These are phyloP conservation scores for Diaporthe amygdali DNA, from an alignment of 2,329 filamentous ascomycete species.

Conservation along the genomic window DNA sequence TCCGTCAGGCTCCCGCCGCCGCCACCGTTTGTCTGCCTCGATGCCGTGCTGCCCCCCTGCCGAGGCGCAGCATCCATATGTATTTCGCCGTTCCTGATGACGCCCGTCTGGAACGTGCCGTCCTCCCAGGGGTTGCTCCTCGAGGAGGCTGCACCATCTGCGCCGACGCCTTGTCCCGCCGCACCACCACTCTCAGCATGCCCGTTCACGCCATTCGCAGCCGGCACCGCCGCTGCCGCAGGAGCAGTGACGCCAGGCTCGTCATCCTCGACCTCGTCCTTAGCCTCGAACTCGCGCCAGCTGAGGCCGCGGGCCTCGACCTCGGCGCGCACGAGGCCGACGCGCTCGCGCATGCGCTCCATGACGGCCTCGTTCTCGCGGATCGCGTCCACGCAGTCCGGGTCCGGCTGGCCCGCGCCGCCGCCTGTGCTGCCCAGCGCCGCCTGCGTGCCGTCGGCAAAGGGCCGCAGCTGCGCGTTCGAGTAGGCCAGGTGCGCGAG, in stretches of 20 bases:
- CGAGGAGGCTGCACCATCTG: slow-evolving; percentile 28
- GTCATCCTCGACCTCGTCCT: slow-evolving; percentile 46
- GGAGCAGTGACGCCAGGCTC: slow-evolving; percentile 20
- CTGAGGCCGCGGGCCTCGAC: slow-evolving; percentile 62
- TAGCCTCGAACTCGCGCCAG: slow-evolving; percentile 61
- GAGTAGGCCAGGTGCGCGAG: slow-evolving; percentile 76
- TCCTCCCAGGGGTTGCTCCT: slow-evolving; percentile 58
- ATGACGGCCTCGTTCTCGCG: slow-evolving; percentile 74
- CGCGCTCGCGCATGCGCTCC: slow-evolving; percentile 68
- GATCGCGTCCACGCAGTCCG: slow-evolving; percentile 77
- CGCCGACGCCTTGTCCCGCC: slow-evolving; percentile 10
- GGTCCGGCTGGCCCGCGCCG: slow-evolving; percentile 52
- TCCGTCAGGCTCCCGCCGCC: slow-evolving; percentile 58
- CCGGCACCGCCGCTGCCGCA: slow-evolving; percentile 6
- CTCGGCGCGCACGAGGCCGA: slow-evolving; percentile 68
- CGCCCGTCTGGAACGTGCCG: slow-evolving; percentile 67
- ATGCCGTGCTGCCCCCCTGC: background rate
- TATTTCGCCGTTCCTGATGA: slow-evolving; percentile 56
- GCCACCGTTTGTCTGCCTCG: background rate
- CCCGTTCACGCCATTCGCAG: slow-evolving; percentile 34
- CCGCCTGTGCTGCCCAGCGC: slow-evolving; percentile 36
- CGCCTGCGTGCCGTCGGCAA: slow-evolving; percentile 56
- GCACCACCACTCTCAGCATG: slow-evolving; percentile 15
- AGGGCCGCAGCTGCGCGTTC: slow-evolving; percentile 75
- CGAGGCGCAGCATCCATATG: slow-evolving; percentile 43